Base-by-base conservation (phyloP, 2,329 filamentous ascomycete genomes). In the Didymella keratinophila region DNA sequence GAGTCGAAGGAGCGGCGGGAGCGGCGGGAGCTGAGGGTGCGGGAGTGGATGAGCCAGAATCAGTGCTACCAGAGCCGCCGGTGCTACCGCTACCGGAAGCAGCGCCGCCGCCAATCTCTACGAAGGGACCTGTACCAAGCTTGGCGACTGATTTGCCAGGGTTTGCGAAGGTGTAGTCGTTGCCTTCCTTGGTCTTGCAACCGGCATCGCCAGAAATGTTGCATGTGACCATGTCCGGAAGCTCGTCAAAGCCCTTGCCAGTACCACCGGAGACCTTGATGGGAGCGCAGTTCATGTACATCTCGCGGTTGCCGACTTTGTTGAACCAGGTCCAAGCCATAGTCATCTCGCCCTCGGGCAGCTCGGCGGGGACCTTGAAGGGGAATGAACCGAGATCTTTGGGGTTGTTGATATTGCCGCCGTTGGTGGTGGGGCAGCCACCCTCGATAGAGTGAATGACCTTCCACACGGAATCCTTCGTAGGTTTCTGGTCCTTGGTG, bases 231-330 rank as follows among this genome's bases (percentile, higher is more conserved):
- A 95, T 88, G 54, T 88, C 81, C 0, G 92, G 92, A 34, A 96
- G 88, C 2, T 18, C 39, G 2, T 70, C 56, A 10, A 88, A 84
- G 52, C 85, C 71, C 36, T 86, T 84, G 37, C 75, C 71, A 2
- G 78, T 73, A 25, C 80, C 79, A 2, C 78, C 80, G 2, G 85
- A 85, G 23, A 97, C 82, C 0, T 81, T 85, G 52, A 96, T 78
- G 0, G 90, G 86, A 0, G 89, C 91, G 68, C 95, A 98, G 83
- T 97, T 95, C 92, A 96, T 96, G 83, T 98, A 98, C 84, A 97
- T 91, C 53, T 98, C 94, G 1, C 93, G 87, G 79, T 96, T 94
- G 4, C 94, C 93, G 4, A 96, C 76, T 60, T 89, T 87, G 74
- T 97, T 97, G 80, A 94, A 89, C 94, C 91, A 97, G 2, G 91